Evolutionary conservation across 1,284 basidiomycete species (phyloP), one percentile per base, ranked within the genome.

Genomic region (Fomitopsis pinicola): DNA sequence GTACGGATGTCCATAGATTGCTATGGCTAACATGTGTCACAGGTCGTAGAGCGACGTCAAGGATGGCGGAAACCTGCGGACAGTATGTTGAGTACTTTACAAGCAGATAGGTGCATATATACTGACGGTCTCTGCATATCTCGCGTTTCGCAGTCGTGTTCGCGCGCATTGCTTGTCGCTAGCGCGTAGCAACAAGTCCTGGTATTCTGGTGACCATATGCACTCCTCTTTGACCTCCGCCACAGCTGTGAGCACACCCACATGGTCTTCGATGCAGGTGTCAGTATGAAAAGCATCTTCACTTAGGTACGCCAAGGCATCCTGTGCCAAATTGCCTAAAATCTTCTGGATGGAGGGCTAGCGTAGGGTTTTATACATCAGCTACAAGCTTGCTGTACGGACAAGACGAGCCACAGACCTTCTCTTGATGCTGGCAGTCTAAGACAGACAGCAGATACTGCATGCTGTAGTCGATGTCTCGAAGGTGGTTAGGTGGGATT

Each of bases 321-420:
- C 92, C 65, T 87, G 82, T 17, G 91, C 85, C 42, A 95, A 79
- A 53, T 78, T 88, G 55, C 80, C 80, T 44, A 97, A 87, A 9
- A 98, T 77, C 68, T 95, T 92, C 76, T 98, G 97, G 30, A 98
- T 86, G 0, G 94, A 96, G 22, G 95, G 91, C 91, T 92, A 66
- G 22, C 28, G 28, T 14, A 28, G 22, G 36, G 8, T 2, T 3
- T 28, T 26, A 26, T 2, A n/a, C 28, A 12, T 35, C 5, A 36
- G 28, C 15, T 17, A 3, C 6, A 64, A 59, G 60, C 28, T 59
- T 53, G 6, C 38, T 63, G 50, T 71, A 53, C 50, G 19, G 45
- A 36, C 22, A 36, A 33, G 52, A 59, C 52, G 30, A 30, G 22
- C 26, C 15, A 22, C 69, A 42, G 69, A 88, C 92, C 83, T 98